phyloP scores from a whole-genome alignment of 169 alveolate species.

The Cardiosporidium cionae region DNA sequence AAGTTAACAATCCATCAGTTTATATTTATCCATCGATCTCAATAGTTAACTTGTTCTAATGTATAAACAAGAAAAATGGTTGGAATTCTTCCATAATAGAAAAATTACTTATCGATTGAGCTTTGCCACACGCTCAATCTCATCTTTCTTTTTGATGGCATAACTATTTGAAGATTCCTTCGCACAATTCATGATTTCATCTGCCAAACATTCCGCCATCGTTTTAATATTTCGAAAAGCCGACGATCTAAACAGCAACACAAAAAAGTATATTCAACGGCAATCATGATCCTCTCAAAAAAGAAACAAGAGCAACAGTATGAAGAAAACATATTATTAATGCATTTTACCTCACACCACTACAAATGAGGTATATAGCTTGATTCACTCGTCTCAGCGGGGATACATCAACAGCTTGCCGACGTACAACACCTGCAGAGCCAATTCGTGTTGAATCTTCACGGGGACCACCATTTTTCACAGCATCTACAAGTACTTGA shows the following conservation, averaged over 20 bases:
- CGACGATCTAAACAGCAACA: slow-evolving; percentile 49
- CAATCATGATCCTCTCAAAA: too few relatives aligned
- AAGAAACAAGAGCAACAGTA: too few relatives aligned
- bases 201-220: slow-evolving; percentile 98
- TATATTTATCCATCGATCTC: too few relatives aligned
- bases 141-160: slow-evolving; percentile 99
- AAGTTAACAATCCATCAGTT: too few relatives aligned
- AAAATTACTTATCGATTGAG: slow-evolving; percentile 88
- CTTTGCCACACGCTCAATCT: slow-evolving; percentile 98
- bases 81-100: too few relatives aligned
- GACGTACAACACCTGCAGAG: slow-evolving; percentile 96
- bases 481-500: slow-evolving; percentile 93
- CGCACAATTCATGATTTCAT: slow-evolving; percentile 95
- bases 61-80: too few relatives aligned
- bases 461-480: slow-evolving; percentile 97
- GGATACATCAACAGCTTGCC: slow-evolving; percentile 98
- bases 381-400: slow-evolving; percentile 98
- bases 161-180: slow-evolving; percentile 92
- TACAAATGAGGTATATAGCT: slow-evolving; percentile 94
- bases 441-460: slow-evolving; percentile 98
- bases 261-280: too few relatives aligned
- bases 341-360: slow-evolving; percentile 94
- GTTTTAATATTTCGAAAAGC: slow-evolving; percentile 96
- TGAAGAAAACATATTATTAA: too few relatives aligned
- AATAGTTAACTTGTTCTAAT: too few relatives aligned